phyloP scores from a whole-genome alignment of 164 flowering plant species.

The Platanus orientalis region DNA sequence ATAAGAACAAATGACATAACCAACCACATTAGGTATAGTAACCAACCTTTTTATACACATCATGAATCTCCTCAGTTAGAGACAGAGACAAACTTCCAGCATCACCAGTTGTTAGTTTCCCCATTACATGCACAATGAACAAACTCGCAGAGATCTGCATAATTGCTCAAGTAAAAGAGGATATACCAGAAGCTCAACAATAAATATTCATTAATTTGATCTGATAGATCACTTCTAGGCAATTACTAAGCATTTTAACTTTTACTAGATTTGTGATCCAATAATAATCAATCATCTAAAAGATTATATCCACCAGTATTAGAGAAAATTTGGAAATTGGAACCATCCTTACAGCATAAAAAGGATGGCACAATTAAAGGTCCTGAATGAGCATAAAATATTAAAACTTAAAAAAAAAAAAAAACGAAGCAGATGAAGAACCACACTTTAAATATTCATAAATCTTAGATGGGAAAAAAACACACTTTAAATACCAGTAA shows the following conservation, averaged over 20 bases:
- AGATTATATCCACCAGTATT: neutral
- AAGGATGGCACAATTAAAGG: neutral
- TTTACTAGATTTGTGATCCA: neutral
- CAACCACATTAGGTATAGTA: neutral
- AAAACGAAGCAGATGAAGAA: too few species aligned
- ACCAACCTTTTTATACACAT: conserved; percentile 53
- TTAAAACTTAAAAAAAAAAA: too few species aligned
- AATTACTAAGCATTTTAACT: neutral
- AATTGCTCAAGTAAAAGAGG: neutral
- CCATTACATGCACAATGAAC: conserved; percentile 56
- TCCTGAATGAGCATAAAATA: too few species aligned
- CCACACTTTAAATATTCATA: too few species aligned
- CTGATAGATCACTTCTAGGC: neutral
- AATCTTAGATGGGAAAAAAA: neutral
- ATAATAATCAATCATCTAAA: too few species aligned
- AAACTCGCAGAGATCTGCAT: conserved; percentile 61
- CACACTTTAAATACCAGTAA: neutral
- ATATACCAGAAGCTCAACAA: conserved; percentile 1
- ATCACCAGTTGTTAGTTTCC: conserved; percentile 45
- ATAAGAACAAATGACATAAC: neutral
- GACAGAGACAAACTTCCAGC: conserved; percentile 69
- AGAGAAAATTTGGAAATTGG: too few species aligned
- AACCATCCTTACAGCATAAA: neutral
- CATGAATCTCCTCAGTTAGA: conserved; percentile 44
- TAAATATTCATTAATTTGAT: neutral